Evolutionary conservation across 2,329 filamentous ascomycete species (phyloP), one percentile per base, ranked within the genome.

Genomic region (Periconia digitata): DNA sequence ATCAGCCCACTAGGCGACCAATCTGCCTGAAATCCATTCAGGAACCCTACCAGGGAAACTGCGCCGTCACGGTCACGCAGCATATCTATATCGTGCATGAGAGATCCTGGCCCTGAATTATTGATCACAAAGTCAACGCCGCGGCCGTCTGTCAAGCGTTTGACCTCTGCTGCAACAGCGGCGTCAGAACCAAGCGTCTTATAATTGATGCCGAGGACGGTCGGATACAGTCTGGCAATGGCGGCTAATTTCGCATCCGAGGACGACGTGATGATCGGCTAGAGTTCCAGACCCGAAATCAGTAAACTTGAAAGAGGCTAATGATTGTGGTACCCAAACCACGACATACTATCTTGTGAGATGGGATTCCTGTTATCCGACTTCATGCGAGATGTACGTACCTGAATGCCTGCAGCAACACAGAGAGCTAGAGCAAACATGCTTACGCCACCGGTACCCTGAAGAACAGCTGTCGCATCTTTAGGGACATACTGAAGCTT

Each of bases 241-340:
- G 67, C 70, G 21, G 75, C 65, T 0, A 76, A 74, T 60, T 85
- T 85, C 1, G 71, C 67, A 7, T 79, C 72, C 0, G 77, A 80
- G 0, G 78, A 83, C 0, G 82, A 85, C 0, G 82, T 86, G 1
- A 84, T 78, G 41, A 86, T 81, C 1, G 85, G 60, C 5, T n/a
- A n/a, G n/a, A n/a, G n/a, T n/a, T n/a, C n/a, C n/a, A n/a, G n/a
- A n/a, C n/a, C n/a, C n/a, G n/a, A n/a, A n/a, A n/a, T n/a, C n/a
- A n/a, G n/a, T n/a, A n/a, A n/a, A n/a, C n/a, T n/a, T n/a, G n/a
- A n/a, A n/a, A n/a, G n/a, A n/a, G n/a, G n/a, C n/a, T n/a, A n/a
- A n/a, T n/a, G n/a, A n/a, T n/a, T n/a, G n/a, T n/a, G n/a, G n/a
- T n/a, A n/a, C n/a, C n/a, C n/a, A n/a, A n/a, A n/a, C n/a, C n/a